Percentiles rank a stretch among this genome's conserved stretches.
Conservation (phyloP, 2,329 filamentous ascomycete genomes). For the Juglanconis juglandina region DNA sequence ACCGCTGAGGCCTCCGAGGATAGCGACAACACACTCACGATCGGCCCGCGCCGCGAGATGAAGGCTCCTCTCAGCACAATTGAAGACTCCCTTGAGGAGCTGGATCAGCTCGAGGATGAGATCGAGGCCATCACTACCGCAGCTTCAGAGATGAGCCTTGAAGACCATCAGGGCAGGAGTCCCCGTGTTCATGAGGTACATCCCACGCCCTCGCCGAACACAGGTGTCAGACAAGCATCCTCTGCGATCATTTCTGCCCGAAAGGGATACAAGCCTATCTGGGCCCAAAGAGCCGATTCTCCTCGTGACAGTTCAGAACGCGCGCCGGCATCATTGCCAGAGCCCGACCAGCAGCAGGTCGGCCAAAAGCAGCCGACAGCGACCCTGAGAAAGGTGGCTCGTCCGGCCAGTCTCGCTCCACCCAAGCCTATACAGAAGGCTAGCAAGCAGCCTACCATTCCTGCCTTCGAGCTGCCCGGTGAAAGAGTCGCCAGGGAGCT, state of each 20-base stretch:
- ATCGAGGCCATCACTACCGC: slow-evolving; percentile 46
- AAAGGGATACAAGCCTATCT: neutral
- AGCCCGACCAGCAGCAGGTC: neutral
- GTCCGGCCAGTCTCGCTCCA: slow-evolving; percentile 40
- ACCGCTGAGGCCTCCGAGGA: slow-evolving; percentile 12
- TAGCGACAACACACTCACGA: slow-evolving; percentile 13
- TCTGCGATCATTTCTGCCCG: neutral
- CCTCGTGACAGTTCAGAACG: neutral
- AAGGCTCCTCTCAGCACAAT: slow-evolving; percentile 33
- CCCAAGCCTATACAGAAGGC: slow-evolving; percentile 49
- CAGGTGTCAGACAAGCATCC: neutral
- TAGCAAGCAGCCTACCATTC: slow-evolving; percentile 49
- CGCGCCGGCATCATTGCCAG: neutral
- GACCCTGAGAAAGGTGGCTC: slow-evolving; percentile 27
- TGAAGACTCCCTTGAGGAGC: slow-evolving; percentile 61
- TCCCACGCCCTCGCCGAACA: neutral
- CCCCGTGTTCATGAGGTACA: neutral
- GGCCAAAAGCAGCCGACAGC: slow-evolving; percentile 25
- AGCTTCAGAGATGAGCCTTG: slow-evolving; percentile 12
- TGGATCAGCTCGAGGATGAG: slow-evolving; percentile 60
- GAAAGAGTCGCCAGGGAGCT: slow-evolving; percentile 57
- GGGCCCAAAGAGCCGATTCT: neutral
- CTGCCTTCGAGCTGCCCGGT: slow-evolving; percentile 61
- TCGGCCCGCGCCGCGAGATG: slow-evolving; percentile 6
- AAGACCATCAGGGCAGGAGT: neutral